Evolutionary conservation across 2,329 filamentous ascomycete species (phyloP).

Genomic region (Monilinia fructigena): DNA sequence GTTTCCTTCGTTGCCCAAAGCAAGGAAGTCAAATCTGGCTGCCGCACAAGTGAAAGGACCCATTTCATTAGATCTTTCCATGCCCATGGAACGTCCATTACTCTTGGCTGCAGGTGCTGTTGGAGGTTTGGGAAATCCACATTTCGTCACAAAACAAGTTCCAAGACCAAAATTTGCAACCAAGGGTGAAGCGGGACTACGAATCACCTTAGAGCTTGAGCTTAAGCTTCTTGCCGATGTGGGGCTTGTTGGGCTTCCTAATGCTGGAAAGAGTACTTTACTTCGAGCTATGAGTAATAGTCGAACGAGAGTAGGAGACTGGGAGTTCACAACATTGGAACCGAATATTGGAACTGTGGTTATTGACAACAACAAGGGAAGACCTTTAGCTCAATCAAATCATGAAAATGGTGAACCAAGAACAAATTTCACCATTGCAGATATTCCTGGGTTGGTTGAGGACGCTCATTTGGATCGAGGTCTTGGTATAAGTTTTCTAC

Average conservation of each 20-base stretch:
- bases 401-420: slow-evolving; percentile 55
- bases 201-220: slow-evolving; percentile 79
- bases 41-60: slow-evolving; percentile 65
- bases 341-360: slow-evolving; percentile 96
- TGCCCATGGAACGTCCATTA: slow-evolving; percentile 78
- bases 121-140: slow-evolving; percentile 88
- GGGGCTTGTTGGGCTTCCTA: slow-evolving; percentile 89
- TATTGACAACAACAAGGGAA: slow-evolving; percentile 80
- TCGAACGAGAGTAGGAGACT: slow-evolving; percentile 83
- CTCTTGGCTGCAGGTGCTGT: slow-evolving; percentile 84
- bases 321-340: slow-evolving; percentile 94
- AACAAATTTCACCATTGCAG: slow-evolving; percentile 86
- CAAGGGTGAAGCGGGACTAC: slow-evolving; percentile 76
- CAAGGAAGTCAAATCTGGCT: slow-evolving; percentile 55
- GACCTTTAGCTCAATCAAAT: slow-evolving; percentile 52
- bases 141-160: slow-evolving; percentile 77
- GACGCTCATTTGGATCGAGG: slow-evolving; percentile 90
- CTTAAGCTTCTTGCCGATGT: slow-evolving; percentile 94
- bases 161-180: slow-evolving; percentile 84
- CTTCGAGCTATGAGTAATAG: slow-evolving; percentile 85
- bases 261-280: slow-evolving; percentile 93
- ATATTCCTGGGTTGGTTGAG: slow-evolving; percentile 91
- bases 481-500: slow-evolving; percentile 84
- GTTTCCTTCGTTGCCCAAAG: slow-evolving; percentile 56
- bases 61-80: slow-evolving; percentile 69